Conservation (phyloP, 371 early-diverging fungal genomes). For the Mucor piriformis region DNA sequence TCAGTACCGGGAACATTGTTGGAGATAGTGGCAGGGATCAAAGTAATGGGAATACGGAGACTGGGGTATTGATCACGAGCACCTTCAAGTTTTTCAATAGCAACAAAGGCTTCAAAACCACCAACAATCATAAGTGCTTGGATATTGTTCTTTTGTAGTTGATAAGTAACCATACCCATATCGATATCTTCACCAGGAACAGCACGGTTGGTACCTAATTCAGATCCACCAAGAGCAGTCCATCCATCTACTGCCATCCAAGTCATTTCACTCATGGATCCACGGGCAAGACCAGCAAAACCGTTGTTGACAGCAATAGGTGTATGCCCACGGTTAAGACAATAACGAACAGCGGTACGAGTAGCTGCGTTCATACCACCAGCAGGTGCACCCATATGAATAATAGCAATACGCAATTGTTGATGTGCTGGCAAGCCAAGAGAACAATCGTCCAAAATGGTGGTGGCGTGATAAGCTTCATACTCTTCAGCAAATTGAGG, state of each 20-base stretch:
- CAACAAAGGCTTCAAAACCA: conserved; percentile 93
- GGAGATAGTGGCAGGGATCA: conserved; percentile 95
- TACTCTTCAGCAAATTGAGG: conserved; percentile 84
- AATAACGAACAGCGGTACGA: conserved; percentile 86
- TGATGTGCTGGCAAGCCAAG: conserved; percentile 39
- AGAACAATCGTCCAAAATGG: conserved; percentile 44
- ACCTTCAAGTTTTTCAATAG: conserved; percentile 72
- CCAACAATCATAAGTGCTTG: conserved; percentile 93
- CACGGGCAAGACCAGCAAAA: conserved; percentile 91
- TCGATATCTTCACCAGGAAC: conserved; percentile 77
- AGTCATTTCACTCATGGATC: conserved; percentile 71
- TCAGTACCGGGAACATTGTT: conserved; percentile 99
- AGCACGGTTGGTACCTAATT: conserved; percentile 94
- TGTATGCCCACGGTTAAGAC: conserved; percentile 83
- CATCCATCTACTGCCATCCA: conserved; percentile 92
- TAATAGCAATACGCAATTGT: conserved; percentile 86
- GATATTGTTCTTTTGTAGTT: conserved; percentile 89
- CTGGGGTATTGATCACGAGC: conserved; percentile 80
- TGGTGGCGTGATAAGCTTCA: conserved; percentile 61
- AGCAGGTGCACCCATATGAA: conserved; percentile 96
- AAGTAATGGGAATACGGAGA: conserved; percentile 91
- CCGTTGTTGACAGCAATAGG: conserved; percentile 92
- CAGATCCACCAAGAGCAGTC: conserved; percentile 93
- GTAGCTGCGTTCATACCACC: conserved; percentile 99
- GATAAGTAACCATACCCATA: conserved; percentile 87